phyloP scores from a whole-genome alignment of 495 filamentous ascomycete genomes.

The Pseudotulostoma volvatum region DNA sequence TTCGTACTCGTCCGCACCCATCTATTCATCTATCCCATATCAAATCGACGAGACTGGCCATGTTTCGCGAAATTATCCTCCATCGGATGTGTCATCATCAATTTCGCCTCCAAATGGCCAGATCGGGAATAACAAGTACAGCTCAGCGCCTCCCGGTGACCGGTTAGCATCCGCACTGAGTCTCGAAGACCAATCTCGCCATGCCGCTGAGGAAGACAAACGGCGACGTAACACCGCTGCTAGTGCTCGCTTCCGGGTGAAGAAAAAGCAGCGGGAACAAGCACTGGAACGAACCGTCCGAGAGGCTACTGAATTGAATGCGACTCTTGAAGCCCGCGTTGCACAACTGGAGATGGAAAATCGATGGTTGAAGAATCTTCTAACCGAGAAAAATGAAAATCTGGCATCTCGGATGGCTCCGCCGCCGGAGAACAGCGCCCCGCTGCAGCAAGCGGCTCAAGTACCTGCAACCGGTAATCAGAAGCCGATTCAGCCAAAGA shows the following conservation, averaged over 20 bases:
- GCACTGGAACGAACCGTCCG: slow-evolving; percentile 78
- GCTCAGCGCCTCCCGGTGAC: slow-evolving; percentile 28
- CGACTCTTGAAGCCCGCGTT: slow-evolving; percentile 62
- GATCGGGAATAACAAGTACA: slow-evolving; percentile 32
- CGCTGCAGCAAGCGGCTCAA: not conserved
- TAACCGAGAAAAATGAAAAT: slow-evolving; percentile 73
- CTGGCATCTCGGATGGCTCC: slow-evolving; percentile 1
- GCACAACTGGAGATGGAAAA: slow-evolving; percentile 86
- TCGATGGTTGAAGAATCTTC: slow-evolving; percentile 84
- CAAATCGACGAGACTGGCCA: slow-evolving; percentile 26
- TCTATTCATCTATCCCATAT: slow-evolving; percentile 32
- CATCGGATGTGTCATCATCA: slow-evolving; percentile 31
- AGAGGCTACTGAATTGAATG: slow-evolving; percentile 75
- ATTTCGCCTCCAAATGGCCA: slow-evolving; percentile 32
- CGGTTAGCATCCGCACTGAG: slow-evolving; percentile 25
- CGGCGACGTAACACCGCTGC: slow-evolving; percentile 92
- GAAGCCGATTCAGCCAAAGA: slow-evolving; percentile 5
- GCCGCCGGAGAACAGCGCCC: not conserved
- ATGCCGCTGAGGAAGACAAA: slow-evolving; percentile 93
- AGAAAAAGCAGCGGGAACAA: slow-evolving; percentile 98
- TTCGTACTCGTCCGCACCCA: slow-evolving; percentile 26
- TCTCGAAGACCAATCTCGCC: slow-evolving; percentile 36
- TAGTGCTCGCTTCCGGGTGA: slow-evolving; percentile 87
- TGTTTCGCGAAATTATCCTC: slow-evolving; percentile 22
- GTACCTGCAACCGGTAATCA: not conserved